Conservation (phyloP, 352 stramenopile genomes). For the Phytophthora chlamydospora region DNA sequence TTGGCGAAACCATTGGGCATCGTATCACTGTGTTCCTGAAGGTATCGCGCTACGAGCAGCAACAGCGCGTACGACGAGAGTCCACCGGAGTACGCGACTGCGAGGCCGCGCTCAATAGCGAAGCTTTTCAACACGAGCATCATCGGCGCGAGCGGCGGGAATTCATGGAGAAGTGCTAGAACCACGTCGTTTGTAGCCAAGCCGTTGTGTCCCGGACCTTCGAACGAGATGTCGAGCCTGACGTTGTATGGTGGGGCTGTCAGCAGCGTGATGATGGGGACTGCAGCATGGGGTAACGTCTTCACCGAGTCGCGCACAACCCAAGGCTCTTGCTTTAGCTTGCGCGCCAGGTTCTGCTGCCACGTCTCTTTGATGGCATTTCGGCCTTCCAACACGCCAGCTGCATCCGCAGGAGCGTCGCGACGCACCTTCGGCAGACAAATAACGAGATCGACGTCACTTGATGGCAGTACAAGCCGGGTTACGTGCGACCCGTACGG, state of each 20-base stretch:
- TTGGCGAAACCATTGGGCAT: slow-evolving; percentile 71
- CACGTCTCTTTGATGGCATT: slow-evolving; percentile 99
- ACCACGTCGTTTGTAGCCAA: slow-evolving; percentile 95
- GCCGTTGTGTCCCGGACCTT: slow-evolving; percentile 96
- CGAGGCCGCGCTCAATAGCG: slow-evolving; percentile 92
- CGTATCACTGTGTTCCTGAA: slow-evolving; percentile 85
- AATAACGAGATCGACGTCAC: slow-evolving; percentile 97
- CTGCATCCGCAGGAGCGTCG: slow-evolving; percentile 94
- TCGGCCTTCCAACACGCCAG: slow-evolving; percentile 95
- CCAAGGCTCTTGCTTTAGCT: slow-evolving; percentile 94
- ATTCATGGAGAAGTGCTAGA: slow-evolving; percentile 91
- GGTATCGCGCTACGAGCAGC: slow-evolving; percentile 95
- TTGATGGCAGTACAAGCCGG: slow-evolving; percentile 94
- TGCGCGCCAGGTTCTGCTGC: slow-evolving; percentile 96
- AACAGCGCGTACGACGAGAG: slow-evolving; percentile 96
- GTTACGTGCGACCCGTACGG: slow-evolving; percentile 98
- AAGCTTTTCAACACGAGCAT: slow-evolving; percentile 97
- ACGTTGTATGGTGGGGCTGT: slow-evolving; percentile 82
- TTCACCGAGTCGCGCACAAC: slow-evolving; percentile 95
- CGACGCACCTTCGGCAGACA: slow-evolving; percentile 97
- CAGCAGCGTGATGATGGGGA: slow-evolving; percentile 97
- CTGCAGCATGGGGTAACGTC: slow-evolving; percentile 95
- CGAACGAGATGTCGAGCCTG: slow-evolving; percentile 96
- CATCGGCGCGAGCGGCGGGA: slow-evolving; percentile 94
- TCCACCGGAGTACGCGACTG: slow-evolving; percentile 96